Evolutionary conservation across 2,329 filamentous ascomycete genomes (phyloP).

Genomic region (Penicillium sp.): DNA sequence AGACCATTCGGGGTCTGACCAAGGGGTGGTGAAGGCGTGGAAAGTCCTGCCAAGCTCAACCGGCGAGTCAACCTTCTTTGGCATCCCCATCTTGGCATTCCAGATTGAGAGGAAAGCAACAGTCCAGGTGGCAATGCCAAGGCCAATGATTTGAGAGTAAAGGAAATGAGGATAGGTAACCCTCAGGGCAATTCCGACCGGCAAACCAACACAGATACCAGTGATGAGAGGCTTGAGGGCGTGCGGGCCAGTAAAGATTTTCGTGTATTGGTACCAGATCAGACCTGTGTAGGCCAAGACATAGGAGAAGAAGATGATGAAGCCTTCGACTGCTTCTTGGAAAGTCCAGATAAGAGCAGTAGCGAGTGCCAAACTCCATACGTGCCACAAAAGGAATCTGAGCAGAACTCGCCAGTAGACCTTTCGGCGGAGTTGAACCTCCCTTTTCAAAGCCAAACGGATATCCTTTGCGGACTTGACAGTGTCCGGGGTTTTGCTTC

Average conservation of each 20-base stretch:
- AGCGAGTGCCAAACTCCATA: constrained; percentile 56
- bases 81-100: constrained; percentile 53
- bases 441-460: constrained; percentile 47
- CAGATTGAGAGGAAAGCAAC: constrained; percentile 52
- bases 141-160: constrained; percentile 52
- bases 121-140: constrained; percentile 55
- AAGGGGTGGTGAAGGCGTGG: constrained; percentile 48
- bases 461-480: constrained; percentile 48
- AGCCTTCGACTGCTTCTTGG: constrained; percentile 43
- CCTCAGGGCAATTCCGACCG: constrained; percentile 50
- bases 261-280: constrained; percentile 57
- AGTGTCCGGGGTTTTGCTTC: constrained; percentile 43
- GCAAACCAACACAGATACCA: constrained; percentile 50
- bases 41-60: constrained; percentile 39
- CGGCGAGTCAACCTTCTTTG: constrained; percentile 41
- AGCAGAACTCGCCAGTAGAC: constrained; percentile 55
- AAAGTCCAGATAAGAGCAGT: constrained; percentile 57
- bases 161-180: constrained; percentile 41
- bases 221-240: constrained; percentile 51
- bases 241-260: constrained; percentile 55
- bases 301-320: constrained; percentile 55
- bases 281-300: constrained; percentile 55
- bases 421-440: constrained; percentile 48
- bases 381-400: constrained; percentile 54
- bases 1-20: constrained; percentile 50